phyloP scores from a whole-genome alignment of 306 rosid species.

The Rosa multiflora region DNA sequence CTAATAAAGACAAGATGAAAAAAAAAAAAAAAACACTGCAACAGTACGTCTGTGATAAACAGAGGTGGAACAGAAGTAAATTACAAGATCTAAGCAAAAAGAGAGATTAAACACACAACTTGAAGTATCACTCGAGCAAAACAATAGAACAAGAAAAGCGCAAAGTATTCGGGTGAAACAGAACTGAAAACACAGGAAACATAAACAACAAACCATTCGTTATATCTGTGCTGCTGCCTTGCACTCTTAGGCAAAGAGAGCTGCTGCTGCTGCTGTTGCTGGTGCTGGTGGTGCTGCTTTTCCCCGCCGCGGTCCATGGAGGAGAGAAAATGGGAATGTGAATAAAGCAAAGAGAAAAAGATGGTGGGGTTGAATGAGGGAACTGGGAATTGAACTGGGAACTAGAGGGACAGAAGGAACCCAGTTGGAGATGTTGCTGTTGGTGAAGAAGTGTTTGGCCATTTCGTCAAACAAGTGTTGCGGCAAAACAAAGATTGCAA shows the following conservation, averaged over 20 bases:
- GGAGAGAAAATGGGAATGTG: slow-evolving; percentile 36
- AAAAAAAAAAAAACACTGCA: background rate
- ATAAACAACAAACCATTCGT: slow-evolving; percentile 75
- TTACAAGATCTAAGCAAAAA: slow-evolving; percentile 9
- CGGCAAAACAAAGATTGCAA: slow-evolving; percentile 73
- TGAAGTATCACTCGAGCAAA: background rate
- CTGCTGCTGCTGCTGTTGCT: slow-evolving; percentile 47
- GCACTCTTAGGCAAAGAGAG: slow-evolving; percentile 66
- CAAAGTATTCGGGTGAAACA: background rate
- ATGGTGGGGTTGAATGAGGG: slow-evolving; percentile 37
- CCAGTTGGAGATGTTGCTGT: slow-evolving; percentile 38
- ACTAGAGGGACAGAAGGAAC: slow-evolving; percentile 38
- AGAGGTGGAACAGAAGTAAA: background rate
- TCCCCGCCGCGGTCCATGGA: slow-evolving; percentile 77
- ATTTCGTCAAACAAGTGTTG: slow-evolving; percentile 62
- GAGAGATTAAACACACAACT: background rate
- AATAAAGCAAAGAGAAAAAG: slow-evolving; percentile 34
- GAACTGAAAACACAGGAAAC: slow-evolving; percentile 4
- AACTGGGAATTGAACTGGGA: slow-evolving; percentile 27
- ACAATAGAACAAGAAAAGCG: slow-evolving; percentile 6
- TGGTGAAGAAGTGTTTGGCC: slow-evolving; percentile 46
- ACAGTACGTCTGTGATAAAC: background rate
- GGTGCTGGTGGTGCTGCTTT: slow-evolving; percentile 45
- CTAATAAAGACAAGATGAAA: background rate
- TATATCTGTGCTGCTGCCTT: slow-evolving; percentile 64